Evolutionary conservation across 257 asterid genomes (phyloP), one percentile per base, ranked within the genome.

Genomic region (Nicotiana tomentosiformis): DNA sequence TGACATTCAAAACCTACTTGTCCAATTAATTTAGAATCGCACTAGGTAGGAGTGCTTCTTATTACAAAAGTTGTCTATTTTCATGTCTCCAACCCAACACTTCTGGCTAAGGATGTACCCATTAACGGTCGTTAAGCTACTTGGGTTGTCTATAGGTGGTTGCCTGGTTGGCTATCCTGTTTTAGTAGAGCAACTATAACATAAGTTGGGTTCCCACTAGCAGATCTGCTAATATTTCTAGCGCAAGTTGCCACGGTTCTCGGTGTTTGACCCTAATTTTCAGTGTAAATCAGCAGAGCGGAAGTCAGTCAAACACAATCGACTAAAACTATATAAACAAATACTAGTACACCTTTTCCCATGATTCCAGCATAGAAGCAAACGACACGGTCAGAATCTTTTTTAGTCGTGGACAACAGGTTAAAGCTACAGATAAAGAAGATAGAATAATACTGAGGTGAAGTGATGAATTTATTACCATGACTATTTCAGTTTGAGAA

Each of bases 181-280:
- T 64, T 62, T 29, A 29, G 79, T 12, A 23, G 79, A 23, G 79
- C 37, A 74, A 74, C 9, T 46, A 49, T 39, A 16, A 43, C 7
- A 6, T 1, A 46, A 49, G 62, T 17, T 56, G 9, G 20, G 20
- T 56, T 32, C 23, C 74, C 7, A 66, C 49, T 32, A 32, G 49
- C 74, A 66, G 16, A 66, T 66, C 7, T 3, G 49, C 10, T 15
- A 62, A 20, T 26, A 72, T 49, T 49, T 74, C 6, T 5, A 7
- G 32, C n/a, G 7, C 79, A 74, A 74, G 79, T 72, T 46, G 79
- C 39, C 79, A 23, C 14, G 37, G 39, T 23, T 72, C 37, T 51
- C 33, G 60, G 60, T 46, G 39, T 12, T 70, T 72, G 79, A 46
- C 79, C 79, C 79, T 72, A 72, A 46, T 12, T 72, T 72, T 72